Evolutionary conservation across 805 yeast species (phyloP).

Genomic region (Metschnikowia shivogae): DNA sequence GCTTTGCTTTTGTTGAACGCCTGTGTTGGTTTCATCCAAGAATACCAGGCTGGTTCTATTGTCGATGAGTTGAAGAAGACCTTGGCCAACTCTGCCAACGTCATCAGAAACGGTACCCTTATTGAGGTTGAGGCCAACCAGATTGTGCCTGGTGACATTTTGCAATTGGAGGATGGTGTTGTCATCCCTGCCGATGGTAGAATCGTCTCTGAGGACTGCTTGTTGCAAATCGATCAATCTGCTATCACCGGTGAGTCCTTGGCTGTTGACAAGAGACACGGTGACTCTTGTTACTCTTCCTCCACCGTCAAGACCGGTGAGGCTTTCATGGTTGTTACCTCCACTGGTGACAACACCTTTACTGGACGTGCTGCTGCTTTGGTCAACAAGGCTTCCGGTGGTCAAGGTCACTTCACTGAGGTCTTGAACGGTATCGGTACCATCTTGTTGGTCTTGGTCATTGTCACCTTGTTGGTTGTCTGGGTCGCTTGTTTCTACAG

Average conservation of each 20-base stretch:
- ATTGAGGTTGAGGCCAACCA: constrained; percentile 77
- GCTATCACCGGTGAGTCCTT: constrained; percentile 97
- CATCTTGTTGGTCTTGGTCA: constrained; percentile 80
- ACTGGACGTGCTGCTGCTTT: constrained; percentile 97
- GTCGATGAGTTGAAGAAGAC: constrained; percentile 95
- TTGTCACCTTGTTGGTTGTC: constrained; percentile 79
- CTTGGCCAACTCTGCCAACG: constrained; percentile 83
- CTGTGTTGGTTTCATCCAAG: constrained; percentile 93
- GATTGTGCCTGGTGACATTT: constrained; percentile 92
- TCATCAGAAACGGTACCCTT: constrained; percentile 76
- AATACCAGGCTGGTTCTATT: constrained; percentile 97
- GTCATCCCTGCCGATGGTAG: constrained; percentile 94
- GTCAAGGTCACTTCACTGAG: constrained; percentile 95
- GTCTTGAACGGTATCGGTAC: constrained; percentile 98
- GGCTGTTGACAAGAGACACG: constrained; percentile 88
- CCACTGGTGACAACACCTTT: constrained; percentile 93
- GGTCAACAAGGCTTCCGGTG: constrained; percentile 90
- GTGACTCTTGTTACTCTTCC: constrained; percentile 86
- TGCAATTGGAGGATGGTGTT: constrained; percentile 89
- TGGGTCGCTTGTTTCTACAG: constrained; percentile 96
- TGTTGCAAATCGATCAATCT: constrained; percentile 91
- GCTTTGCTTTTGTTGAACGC: constrained; percentile 86
- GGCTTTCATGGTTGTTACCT: constrained; percentile 88
- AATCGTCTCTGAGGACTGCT: constrained; percentile 77
- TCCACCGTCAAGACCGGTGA: constrained; percentile 96